phyloP scores from a whole-genome alignment of 2,329 filamentous ascomycete species.

The Pleoardoris graminearum region DNA sequence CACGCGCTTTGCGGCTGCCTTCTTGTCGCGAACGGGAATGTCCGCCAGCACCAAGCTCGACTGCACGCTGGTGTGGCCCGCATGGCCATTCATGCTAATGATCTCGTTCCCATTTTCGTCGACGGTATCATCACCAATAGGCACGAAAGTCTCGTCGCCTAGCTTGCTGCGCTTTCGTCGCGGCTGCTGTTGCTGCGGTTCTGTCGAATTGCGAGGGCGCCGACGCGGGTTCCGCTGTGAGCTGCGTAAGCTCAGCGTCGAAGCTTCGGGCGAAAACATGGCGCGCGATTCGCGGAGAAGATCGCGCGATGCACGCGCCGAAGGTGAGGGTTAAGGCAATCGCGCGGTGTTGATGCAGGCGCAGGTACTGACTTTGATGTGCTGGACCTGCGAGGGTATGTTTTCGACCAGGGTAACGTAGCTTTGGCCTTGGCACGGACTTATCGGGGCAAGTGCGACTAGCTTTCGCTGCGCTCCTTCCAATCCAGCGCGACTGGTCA shows the following conservation, averaged over 20 bases:
- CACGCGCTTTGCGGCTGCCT: constrained; percentile 53
- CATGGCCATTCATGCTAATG: constrained; percentile 38
- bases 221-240: constrained; percentile 51
- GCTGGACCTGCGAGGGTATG: constrained; percentile 2
- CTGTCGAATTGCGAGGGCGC: constrained; percentile 51
- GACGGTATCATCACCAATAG: constrained; percentile 25
- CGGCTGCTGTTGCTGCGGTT: constrained; percentile 46
- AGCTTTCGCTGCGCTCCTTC: background rate
- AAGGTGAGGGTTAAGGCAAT: constrained; percentile 21
- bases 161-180: constrained; percentile 54
- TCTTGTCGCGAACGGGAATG: constrained; percentile 49
- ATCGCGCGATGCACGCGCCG: constrained; percentile 39
- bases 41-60: constrained; percentile 39
- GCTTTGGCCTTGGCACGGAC: constrained; percentile 11
- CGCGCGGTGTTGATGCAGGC: constrained; percentile 8
- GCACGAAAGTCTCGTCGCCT: constrained; percentile 46
- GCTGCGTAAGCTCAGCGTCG: constrained; percentile 42
- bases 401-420: constrained; percentile 10
- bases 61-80: constrained; percentile 30
- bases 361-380: background rate
- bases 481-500: background rate
- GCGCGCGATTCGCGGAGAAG: constrained; percentile 12
- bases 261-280: constrained; percentile 48
- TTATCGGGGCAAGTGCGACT: constrained; percentile 13
- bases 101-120: constrained; percentile 39